A percentile compares a stretch with the other conserved stretches of the same genome.
Evolutionary conservation across 2,329 filamentous ascomycete genomes (phyloP).

Genomic region (Cladosporium sp.): DNA sequence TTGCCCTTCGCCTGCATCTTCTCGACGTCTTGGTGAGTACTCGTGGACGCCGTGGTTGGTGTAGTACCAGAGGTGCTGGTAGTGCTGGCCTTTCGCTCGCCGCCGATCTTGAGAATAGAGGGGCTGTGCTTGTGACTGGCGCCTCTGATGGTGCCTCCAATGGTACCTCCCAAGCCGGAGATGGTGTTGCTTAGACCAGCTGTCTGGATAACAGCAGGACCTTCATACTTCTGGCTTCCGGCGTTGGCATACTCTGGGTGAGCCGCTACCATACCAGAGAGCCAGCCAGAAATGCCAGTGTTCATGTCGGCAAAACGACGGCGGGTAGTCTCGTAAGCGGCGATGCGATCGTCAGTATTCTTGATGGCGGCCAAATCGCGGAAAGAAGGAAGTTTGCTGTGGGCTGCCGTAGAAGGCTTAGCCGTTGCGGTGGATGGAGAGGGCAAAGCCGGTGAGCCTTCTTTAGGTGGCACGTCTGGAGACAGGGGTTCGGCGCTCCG

Average conservation of each 20-base stretch:
- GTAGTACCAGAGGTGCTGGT: constrained; percentile 1
- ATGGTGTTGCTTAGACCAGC: constrained; percentile 3
- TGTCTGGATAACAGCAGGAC: constrained; percentile 3
- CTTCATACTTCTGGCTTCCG: constrained; percentile 39
- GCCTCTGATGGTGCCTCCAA: constrained; percentile 20
- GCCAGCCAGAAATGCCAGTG: constrained; percentile 69
- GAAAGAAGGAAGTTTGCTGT: constrained; percentile 59
- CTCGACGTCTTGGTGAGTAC: constrained; percentile 28
- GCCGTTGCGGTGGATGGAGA: background rate
- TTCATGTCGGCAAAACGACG: constrained; percentile 70
- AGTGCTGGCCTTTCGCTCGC: constrained; percentile 18
- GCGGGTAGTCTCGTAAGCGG: constrained; percentile 71
- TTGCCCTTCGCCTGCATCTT: constrained; percentile 78
- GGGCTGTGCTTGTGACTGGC: constrained; percentile 30
- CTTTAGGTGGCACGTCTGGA: background rate
- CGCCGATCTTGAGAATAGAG: constrained; percentile 18
- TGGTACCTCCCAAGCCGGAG: constrained; percentile 16
- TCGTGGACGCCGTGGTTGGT: constrained; percentile 23
- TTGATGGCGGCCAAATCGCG: constrained; percentile 74
- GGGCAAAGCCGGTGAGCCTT: background rate
- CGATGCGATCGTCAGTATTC: constrained; percentile 67
- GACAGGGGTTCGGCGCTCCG: background rate
- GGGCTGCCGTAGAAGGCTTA: background rate
- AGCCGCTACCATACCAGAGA: constrained; percentile 49
- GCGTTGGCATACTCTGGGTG: constrained; percentile 56